phyloP scores from a whole-genome alignment of 768 basidiomycete species.

The Calocera viscosa region DNA sequence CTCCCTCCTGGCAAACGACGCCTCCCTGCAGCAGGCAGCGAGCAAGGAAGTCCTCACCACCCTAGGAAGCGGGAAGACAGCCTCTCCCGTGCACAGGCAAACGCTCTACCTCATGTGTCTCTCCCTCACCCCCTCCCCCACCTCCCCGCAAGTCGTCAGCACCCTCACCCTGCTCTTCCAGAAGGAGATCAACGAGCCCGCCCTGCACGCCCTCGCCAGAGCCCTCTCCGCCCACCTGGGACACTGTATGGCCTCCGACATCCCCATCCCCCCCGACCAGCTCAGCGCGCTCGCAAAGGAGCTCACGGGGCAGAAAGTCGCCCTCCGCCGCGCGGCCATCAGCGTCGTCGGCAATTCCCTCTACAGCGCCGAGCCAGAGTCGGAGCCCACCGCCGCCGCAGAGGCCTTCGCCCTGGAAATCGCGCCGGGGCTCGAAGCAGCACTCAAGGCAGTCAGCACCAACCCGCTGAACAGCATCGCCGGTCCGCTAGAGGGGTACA shows the following conservation, averaged over 20 bases:
- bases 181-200: conserved; percentile 71
- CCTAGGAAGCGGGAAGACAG: conserved; percentile 72
- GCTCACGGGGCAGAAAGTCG: conserved; percentile 53
- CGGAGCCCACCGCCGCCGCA: conserved; percentile 29
- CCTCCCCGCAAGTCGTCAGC: conserved; percentile 37
- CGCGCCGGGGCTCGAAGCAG: conserved; percentile 51
- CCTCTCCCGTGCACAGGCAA: conserved; percentile 74
- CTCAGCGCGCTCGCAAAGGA: conserved; percentile 51
- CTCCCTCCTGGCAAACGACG: conserved; percentile 25
- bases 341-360: conserved; percentile 49
- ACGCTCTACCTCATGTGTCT: conserved; percentile 70
- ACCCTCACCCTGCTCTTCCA: conserved; percentile 35
- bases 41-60: conserved; percentile 58
- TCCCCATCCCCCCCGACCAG: conserved; percentile 35
- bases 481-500: conserved; percentile 75
- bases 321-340: conserved; percentile 48
- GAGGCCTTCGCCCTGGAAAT: conserved; percentile 43
- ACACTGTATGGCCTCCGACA: conserved; percentile 36
- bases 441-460: conserved; percentile 49
- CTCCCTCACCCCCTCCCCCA: conserved; percentile 37
- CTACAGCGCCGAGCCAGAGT: conserved; percentile 25
- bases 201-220: conserved; percentile 40
- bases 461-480: conserved; percentile 48
- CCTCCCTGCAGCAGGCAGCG: conserved; percentile 27
- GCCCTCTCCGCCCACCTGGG: conserved; percentile 49